Percentiles rank a stretch among this genome's conserved stretches.
Evolutionary conservation across 257 asterid genomes (phyloP).

Genomic region (Osmanthus fragrans): DNA sequence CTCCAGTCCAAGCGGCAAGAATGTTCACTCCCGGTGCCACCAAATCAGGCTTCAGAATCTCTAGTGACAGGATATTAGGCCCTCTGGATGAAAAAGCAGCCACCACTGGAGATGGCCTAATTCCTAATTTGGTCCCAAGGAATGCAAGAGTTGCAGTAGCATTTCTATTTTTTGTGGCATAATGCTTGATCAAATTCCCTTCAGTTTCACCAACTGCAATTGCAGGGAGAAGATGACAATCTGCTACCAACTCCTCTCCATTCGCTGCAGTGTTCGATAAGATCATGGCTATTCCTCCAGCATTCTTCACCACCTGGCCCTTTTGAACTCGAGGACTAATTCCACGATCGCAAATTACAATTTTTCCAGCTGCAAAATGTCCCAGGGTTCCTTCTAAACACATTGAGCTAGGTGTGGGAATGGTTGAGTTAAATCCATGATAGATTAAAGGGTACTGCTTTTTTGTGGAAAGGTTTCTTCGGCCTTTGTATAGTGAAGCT

Average conservation of each 20-base stretch:
- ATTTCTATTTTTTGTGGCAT: slow-evolving; percentile 31
- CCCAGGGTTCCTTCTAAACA: slow-evolving; percentile 82
- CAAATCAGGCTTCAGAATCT: slow-evolving; percentile 78
- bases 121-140: slow-evolving; percentile 64
- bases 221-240: slow-evolving; percentile 82
- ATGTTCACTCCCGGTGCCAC: slow-evolving; percentile 96
- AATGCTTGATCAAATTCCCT: slow-evolving; percentile 62
- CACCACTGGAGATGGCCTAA: slow-evolving; percentile 85
- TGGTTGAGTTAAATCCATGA: slow-evolving; percentile 63
- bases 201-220: slow-evolving; percentile 71
- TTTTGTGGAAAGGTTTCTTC: slow-evolving; percentile 32
- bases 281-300: slow-evolving; percentile 90
- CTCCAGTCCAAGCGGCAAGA: slow-evolving; percentile 88
- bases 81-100: slow-evolving; percentile 98
- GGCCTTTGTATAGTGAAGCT: slow-evolving; percentile 72
- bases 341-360: slow-evolving; percentile 87
- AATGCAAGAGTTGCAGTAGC: slow-evolving; percentile 66
- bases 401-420: slow-evolving; percentile 73
- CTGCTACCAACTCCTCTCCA: slow-evolving; percentile 90
- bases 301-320: slow-evolving; percentile 89
- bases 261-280: slow-evolving; percentile 70
- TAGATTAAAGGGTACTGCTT: slow-evolving; percentile 58
- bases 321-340: slow-evolving; percentile 87
- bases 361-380: slow-evolving; percentile 65
- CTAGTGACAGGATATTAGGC: slow-evolving; percentile 71